Conservation (phyloP, 2,329 filamentous ascomycete species). For the Byssochlamys sp. region DNA sequence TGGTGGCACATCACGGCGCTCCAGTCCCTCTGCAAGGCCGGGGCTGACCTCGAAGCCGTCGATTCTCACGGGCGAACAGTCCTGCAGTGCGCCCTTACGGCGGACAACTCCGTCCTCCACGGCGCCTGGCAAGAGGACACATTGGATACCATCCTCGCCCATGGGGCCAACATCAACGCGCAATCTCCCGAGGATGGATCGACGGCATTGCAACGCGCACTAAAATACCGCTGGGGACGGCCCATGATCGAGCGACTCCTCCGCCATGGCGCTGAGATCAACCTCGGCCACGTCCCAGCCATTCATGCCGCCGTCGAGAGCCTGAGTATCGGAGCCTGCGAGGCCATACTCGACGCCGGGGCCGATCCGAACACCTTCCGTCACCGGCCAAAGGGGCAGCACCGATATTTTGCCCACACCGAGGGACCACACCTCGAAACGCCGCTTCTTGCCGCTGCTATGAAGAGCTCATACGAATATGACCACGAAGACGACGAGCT, state of each 20-base stretch:
- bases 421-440: not conserved
- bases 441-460: not conserved
- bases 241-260: slow-evolving; percentile 8
- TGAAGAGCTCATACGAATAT: not conserved
- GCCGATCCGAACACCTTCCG: not conserved
- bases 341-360: not conserved
- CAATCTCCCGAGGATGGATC: slow-evolving; percentile 6
- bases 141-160: slow-evolving; percentile 6
- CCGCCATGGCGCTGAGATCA: slow-evolving; percentile 7
- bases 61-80: slow-evolving; percentile 6
- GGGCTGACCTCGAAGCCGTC: slow-evolving; percentile 9
- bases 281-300: slow-evolving; percentile 2
- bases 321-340: not conserved
- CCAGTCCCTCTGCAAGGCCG: slow-evolving; percentile 10
- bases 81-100: slow-evolving; percentile 3
- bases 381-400: not conserved
- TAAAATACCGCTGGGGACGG: slow-evolving; percentile 2
- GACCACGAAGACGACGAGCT: not conserved
- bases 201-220: slow-evolving; percentile 7
- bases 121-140: slow-evolving; percentile 9
- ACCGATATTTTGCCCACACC: not conserved
- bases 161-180: slow-evolving; percentile 11
- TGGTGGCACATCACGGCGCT: slow-evolving; percentile 13
- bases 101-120: slow-evolving; percentile 1
- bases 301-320: slow-evolving; percentile 1